These are phyloP conservation scores for Dispira simplex DNA, from an alignment of 192 early-diverging fungal genomes.

Conservation along the genomic window DNA sequence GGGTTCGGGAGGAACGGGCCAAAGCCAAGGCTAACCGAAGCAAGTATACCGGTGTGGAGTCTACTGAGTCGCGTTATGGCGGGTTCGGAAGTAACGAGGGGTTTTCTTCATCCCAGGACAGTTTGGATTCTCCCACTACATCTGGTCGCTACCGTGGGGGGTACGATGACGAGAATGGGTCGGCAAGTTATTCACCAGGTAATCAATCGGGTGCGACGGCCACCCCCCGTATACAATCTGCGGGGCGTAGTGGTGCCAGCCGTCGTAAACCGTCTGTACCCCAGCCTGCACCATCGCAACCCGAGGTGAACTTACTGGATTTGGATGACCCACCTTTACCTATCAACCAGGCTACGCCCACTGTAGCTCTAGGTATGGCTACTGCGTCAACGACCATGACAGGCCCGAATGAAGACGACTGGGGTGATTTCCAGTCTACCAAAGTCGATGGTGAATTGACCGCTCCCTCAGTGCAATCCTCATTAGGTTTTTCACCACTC, in stretches of 20 bases:
- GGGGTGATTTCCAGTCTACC: slow-evolving; percentile 52
- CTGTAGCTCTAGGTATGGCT: slow-evolving; percentile 12
- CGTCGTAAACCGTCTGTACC: not conserved
- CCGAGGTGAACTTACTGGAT: slow-evolving; percentile 42
- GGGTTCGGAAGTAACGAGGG: slow-evolving; percentile 22
- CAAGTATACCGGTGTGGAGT: slow-evolving; percentile 73
- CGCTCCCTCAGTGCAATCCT: not conserved
- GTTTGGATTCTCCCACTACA: not conserved
- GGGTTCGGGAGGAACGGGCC: slow-evolving; percentile 69
- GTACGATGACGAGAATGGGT: slow-evolving; percentile 14
- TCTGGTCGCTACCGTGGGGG: slow-evolving; percentile 20
- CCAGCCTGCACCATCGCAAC: slow-evolving; percentile 16
- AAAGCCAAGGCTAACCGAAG: slow-evolving; percentile 78
- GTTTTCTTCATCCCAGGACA: slow-evolving; percentile 14
- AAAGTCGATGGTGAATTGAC: too few species aligned
- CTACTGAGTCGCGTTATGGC: slow-evolving; percentile 17
- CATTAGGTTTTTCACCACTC: too few species aligned
- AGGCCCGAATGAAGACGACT: slow-evolving; percentile 42
- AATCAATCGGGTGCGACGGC: too few species aligned
- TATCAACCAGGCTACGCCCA: too few species aligned
- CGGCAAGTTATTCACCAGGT: not conserved
- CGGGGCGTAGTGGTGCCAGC: not conserved
- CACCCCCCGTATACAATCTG: too few species aligned
- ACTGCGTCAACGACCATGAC: slow-evolving; percentile 14
- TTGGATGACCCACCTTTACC: slow-evolving; percentile 30